phyloP scores from a whole-genome alignment of 768 basidiomycete genomes.

The Mycena galericulata region DNA sequence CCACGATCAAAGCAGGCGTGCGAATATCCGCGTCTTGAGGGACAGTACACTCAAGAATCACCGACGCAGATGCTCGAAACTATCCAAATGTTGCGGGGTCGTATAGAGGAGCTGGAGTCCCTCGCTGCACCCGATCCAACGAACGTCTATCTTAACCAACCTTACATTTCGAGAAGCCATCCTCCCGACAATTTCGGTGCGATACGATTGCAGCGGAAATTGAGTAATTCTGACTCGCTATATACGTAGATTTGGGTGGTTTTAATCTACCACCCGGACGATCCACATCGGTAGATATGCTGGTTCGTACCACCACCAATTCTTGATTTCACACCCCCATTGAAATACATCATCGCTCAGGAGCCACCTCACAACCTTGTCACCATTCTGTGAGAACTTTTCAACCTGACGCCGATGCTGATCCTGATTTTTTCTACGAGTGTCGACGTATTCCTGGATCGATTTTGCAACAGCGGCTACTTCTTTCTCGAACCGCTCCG shows the following conservation, averaged over 20 bases:
- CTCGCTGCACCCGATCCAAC: not conserved
- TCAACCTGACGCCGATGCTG: no score
- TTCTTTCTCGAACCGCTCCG: constrained; percentile 49
- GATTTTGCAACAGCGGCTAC: constrained; percentile 16
- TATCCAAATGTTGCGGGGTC: not conserved
- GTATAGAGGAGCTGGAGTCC: constrained; percentile 21
- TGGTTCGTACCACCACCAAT: not conserved
- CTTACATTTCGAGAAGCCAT: not conserved
- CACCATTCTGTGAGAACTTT: not conserved
- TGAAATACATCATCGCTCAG: not conserved
- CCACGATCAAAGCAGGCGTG: constrained; percentile 24
- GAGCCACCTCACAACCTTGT: not conserved
- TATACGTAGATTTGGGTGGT: not conserved
- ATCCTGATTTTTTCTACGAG: not conserved
- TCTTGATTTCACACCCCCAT: not conserved
- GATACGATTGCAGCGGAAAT: no score
- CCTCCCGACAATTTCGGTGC: constrained; percentile 1
- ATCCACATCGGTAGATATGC: not conserved
- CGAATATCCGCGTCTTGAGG: constrained; percentile 2
- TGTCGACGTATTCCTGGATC: constrained; percentile 1
- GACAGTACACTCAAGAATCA: not conserved
- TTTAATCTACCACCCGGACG: not conserved
- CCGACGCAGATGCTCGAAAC: constrained; percentile 23
- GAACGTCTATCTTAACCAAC: not conserved
- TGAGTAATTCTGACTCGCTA: no score